Base-by-base conservation (phyloP, 148 eudicot genomes). In the Amaranthus palmeri region DNA sequence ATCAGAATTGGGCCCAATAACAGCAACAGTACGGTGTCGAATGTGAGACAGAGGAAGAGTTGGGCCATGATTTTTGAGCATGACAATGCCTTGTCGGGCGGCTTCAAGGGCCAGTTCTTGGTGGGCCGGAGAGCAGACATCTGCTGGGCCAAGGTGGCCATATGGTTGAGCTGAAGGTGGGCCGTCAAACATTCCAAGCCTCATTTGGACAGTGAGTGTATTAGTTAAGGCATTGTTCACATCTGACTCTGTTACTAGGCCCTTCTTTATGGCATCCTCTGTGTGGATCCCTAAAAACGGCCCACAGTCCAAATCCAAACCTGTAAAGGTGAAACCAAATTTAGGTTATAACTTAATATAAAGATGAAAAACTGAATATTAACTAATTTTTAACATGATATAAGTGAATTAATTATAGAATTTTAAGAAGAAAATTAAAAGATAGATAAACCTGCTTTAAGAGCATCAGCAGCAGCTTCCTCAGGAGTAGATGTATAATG, bases 281-380 rank as follows among this genome's bases (percentile, higher is more conserved):
- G 98, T 88, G 64, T 93, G 90, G 25, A 56, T 40, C 50, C 81
- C 88, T 10, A 93, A 77, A 70, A 90, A 93, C 7, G 88, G 82
- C 72, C 98, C 98, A 81, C 98, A 93, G 61, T 93, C 88, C 86
- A 93, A 82, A 79, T 93, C 95, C 85, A 93, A 79, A 48, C 98
- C 98, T 89, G 79, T 61, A 40, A 74, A 76, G 42, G 25, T 65
- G 18, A 4, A 17, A 13, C 17, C 4, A 42, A 58, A 52, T 12
- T 17, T 58, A 11, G 11, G 43, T 58, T 25, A 25, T 25, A 25
- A 25, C 1, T 25, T 11, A 12, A 12, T 2, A 61, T 4, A 6
- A 12, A 60, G 1, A 3, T 8, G 2, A 17, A 4, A 15, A 15
- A 15, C 6, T 0, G 62, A 4, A 13, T 4, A 13, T 14, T 54